Base-by-base conservation (phyloP, 192 early-diverging fungal genomes). In the Diversispora eburnea region DNA sequence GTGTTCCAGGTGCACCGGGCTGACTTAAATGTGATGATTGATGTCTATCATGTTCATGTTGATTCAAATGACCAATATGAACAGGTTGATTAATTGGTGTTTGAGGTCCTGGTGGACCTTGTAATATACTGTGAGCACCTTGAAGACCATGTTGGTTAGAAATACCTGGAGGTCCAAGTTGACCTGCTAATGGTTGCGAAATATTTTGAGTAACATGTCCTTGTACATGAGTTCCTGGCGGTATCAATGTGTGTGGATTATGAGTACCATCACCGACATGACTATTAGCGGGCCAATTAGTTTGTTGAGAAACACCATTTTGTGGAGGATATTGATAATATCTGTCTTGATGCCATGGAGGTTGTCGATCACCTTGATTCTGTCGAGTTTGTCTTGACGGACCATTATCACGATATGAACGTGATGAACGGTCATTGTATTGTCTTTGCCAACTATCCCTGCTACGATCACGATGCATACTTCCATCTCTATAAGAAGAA, bases 371-470 rank as follows among this genome's bases (percentile, higher is more conserved):
- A 12, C 56, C 20, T 54, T 65, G 63, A 15, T 67, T 59, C 25
- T 17, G 45, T 67, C 45, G 19, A 7, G 46, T 46, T 49, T 46
- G 63, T 15, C 52, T 42, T 52, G 68, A n/a, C 13, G 39, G 49
- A 41, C 68, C 41, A 17, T 57, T 54, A 42, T 70, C 33, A 39
- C 54, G 49, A 25, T 56, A 56, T 41, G 25, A 52, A 54, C 33
- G 68, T 55, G 48, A 43, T 19, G 39, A 45, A 25, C 54, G n/a
- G 7, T 54, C 41, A 70, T 70, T 57, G 22, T 70, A 70, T n/a
- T 54, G 68, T 70, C 68, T 12, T 20, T 41, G 46, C 51, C 54
- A 70, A 45, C 68, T 56, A 70, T 70, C 68, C 8, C 68, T 70
- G 43, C 47, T 46, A 17, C 57, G 57, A 17, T 67, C 65, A 67